Percentiles rank a stretch among this genome's conserved stretches.
phyloP scores from a whole-genome alignment of 345 rosid species.

The Erodium maritimum region DNA sequence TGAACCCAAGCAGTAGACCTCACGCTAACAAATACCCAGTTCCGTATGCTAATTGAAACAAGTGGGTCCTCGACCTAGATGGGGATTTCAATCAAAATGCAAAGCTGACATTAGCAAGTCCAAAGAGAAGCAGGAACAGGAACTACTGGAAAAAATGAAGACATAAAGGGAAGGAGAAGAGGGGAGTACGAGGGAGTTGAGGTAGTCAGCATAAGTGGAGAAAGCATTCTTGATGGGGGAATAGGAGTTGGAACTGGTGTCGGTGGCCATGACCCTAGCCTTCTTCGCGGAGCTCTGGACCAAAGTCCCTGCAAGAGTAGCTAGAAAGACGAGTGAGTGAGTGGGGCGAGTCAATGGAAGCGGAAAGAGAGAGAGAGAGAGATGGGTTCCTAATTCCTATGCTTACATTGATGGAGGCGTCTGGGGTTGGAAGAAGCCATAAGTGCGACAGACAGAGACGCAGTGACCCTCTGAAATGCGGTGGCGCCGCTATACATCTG shows the following conservation, averaged over 20 bases:
- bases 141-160: background rate
- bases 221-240: constrained; percentile 51
- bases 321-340: background rate
- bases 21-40: too few relatives aligned
- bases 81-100: background rate
- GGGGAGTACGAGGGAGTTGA: constrained; percentile 43
- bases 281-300: constrained; percentile 27
- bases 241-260: background rate
- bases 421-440: constrained; percentile 30
- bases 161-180: background rate
- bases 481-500: too few relatives aligned
- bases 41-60: too few relatives aligned
- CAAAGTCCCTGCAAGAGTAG: constrained; percentile 25
- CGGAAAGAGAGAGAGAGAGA: background rate
- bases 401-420: constrained; percentile 31
- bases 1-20: too few relatives aligned
- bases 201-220: constrained; percentile 42
- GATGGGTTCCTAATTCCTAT: background rate
- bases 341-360: background rate
- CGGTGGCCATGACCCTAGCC: constrained; percentile 34
- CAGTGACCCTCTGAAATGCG: too few relatives aligned
- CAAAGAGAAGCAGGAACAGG: too few relatives aligned
- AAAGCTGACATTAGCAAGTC: background rate
- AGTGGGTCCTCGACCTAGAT: background rate
- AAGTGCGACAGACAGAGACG: too few relatives aligned